Conservation (phyloP, 2,329 filamentous ascomycete genomes). For the Aspergillus vadensis region DNA sequence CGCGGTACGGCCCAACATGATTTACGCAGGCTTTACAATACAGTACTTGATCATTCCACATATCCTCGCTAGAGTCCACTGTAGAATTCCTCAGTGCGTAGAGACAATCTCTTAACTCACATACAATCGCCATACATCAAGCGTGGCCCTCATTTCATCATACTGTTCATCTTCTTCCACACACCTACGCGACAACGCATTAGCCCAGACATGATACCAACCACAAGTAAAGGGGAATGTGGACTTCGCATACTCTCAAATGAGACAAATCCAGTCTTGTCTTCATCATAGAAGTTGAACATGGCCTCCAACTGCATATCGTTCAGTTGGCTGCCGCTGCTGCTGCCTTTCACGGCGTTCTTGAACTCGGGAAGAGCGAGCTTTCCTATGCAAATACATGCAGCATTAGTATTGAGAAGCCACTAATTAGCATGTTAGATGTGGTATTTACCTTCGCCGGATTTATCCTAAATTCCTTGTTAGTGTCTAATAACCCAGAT, state of each 20-base stretch:
- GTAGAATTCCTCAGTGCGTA: too few relatives aligned
- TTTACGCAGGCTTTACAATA: too few relatives aligned
- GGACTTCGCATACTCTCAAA: neutral
- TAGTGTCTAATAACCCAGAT: too few relatives aligned
- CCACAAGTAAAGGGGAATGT: too few relatives aligned
- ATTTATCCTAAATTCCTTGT: neutral
- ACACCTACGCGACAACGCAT: neutral
- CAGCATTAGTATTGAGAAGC: too few relatives aligned
- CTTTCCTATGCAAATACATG: too few relatives aligned
- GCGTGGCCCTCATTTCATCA: neutral
- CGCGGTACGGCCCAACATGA: too few relatives aligned
- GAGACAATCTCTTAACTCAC: too few relatives aligned
- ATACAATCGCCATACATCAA: too few relatives aligned
- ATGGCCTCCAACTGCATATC: neutral
- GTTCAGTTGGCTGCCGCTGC: neutral
- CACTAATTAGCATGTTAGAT: too few relatives aligned
- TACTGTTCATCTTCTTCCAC: neutral
- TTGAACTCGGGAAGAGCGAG: neutral
- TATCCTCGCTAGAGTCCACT: too few relatives aligned
- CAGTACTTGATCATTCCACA: too few relatives aligned
- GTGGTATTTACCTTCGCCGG: neutral
- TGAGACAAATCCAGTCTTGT: neutral
- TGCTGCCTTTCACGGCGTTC: neutral
- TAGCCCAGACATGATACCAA: neutral
- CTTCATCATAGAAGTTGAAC: neutral